Conservation (phyloP, 257 asterid species). For the Cordia subcordata region DNA sequence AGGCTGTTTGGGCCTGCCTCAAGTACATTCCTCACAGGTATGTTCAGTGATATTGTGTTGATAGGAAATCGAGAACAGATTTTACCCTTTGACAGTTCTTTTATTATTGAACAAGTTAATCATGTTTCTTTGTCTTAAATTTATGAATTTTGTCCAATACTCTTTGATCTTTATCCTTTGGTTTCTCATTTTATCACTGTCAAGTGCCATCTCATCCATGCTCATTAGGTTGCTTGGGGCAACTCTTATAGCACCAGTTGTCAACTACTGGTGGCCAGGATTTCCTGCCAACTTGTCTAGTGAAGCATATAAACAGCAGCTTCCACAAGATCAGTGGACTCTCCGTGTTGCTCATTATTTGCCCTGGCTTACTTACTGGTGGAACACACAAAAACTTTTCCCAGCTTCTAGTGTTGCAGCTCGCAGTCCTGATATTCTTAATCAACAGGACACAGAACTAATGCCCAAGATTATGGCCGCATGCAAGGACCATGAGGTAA, state of each 20-base stretch:
- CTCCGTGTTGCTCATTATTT: conserved; percentile 68
- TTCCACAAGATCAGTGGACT: conserved; percentile 69
- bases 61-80: background rate
- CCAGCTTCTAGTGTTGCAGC: conserved; percentile 39
- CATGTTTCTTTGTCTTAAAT: background rate
- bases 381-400: conserved; percentile 82
- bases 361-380: conserved; percentile 89
- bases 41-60: background rate
- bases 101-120: background rate
- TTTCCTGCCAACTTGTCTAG: conserved; percentile 64
- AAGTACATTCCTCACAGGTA: conserved; percentile 93
- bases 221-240: conserved; percentile 80
- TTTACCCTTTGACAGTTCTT: background rate
- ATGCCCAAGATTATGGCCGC: conserved; percentile 15
- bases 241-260: conserved; percentile 65
- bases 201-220: conserved; percentile 5
- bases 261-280: conserved; percentile 85
- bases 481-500: background rate
- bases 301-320: conserved; percentile 41
- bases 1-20: conserved; percentile 77
- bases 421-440: conserved; percentile 25
- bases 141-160: background rate
- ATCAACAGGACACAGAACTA: conserved; percentile 55
- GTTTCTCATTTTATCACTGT: conserved; percentile 3
- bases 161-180: background rate